Conservation (phyloP, 805 yeast species). For the Ogataea glucozyma region DNA sequence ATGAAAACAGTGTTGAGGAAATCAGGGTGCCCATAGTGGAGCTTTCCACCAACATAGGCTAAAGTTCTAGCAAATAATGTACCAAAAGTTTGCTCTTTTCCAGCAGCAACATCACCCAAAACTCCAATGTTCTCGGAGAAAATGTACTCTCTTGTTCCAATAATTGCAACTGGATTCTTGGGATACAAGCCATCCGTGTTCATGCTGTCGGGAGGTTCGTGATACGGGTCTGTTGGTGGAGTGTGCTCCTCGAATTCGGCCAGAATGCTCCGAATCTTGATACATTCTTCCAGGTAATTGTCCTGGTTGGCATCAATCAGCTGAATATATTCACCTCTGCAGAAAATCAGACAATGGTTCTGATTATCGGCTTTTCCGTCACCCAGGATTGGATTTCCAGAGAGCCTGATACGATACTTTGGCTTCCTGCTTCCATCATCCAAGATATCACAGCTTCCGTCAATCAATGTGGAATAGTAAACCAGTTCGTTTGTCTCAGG, state of each 20-base stretch:
- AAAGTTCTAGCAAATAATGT: constrained; percentile 80
- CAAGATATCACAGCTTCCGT: constrained; percentile 63
- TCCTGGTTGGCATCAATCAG: constrained; percentile 84
- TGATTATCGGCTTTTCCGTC: constrained; percentile 87
- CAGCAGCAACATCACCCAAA: constrained; percentile 84
- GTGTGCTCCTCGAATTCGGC: constrained; percentile 70
- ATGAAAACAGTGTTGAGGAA: constrained; percentile 72
- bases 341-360: constrained; percentile 71
- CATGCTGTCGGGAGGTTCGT: constrained; percentile 16
- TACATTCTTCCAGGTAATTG: constrained; percentile 77
- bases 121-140: constrained; percentile 83
- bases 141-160: constrained; percentile 82
- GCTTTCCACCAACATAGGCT: constrained; percentile 79
- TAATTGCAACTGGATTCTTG: constrained; percentile 69
- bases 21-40: constrained; percentile 88
- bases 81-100: constrained; percentile 86
- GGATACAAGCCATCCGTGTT: constrained; percentile 17
- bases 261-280: constrained; percentile 71
- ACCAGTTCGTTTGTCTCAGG: constrained; percentile 44
- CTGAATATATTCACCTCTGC: constrained; percentile 80
- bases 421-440: constrained; percentile 62
- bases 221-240: constrained; percentile 30
- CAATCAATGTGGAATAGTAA: constrained; percentile 67
- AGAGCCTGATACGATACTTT: constrained; percentile 60
- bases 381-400: constrained; percentile 82